Percentiles rank a stretch among this genome's conserved stretches.
These are phyloP conservation scores for Russula griseocarnosa DNA, from an alignment of 768 basidiomycete genomes.

Conservation along the genomic window DNA sequence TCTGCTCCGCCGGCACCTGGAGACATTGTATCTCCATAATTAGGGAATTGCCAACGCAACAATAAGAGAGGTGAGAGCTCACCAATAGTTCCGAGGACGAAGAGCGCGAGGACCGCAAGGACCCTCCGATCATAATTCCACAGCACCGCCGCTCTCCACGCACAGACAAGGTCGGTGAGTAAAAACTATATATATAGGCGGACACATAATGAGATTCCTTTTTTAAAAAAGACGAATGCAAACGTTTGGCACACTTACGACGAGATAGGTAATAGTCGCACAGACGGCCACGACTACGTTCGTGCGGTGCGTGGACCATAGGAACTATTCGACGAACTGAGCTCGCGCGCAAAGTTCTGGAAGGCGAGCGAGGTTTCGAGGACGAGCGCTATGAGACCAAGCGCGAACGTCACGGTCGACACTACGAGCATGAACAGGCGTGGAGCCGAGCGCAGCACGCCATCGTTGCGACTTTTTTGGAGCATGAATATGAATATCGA, in stretches of 20 bases:
- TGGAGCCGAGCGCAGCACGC: conserved; percentile 5
- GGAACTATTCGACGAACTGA: background rate
- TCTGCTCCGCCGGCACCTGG: conserved; percentile 7
- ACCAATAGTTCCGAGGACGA: conserved; percentile 13
- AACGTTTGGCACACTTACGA: conserved; percentile 2
- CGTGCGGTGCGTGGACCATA: conserved; percentile 7
- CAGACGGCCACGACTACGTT: conserved; percentile 6
- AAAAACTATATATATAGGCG: conserved; percentile 1
- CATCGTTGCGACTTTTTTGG: conserved; percentile 1
- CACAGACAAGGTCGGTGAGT: conserved; percentile 7
- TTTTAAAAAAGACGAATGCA: too few species aligned
- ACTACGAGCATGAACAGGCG: conserved; percentile 20
- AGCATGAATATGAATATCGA: background rate
- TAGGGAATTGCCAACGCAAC: background rate
- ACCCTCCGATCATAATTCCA: conserved; percentile 23
- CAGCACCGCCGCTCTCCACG: conserved; percentile 21
- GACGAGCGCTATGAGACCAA: conserved; percentile 15
- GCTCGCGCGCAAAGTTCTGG: background rate
- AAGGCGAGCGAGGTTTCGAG: conserved; percentile 14
- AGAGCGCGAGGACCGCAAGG: conserved; percentile 2
- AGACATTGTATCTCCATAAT: background rate
- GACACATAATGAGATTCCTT: background rate
- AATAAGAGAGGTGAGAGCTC: background rate
- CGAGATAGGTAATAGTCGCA: conserved; percentile 5
- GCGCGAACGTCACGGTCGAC: conserved; percentile 16